Percentiles rank a stretch among this genome's conserved stretches.
Conservation (phyloP, 768 basidiomycete species). For the Pleurotus tuber-regium region DNA sequence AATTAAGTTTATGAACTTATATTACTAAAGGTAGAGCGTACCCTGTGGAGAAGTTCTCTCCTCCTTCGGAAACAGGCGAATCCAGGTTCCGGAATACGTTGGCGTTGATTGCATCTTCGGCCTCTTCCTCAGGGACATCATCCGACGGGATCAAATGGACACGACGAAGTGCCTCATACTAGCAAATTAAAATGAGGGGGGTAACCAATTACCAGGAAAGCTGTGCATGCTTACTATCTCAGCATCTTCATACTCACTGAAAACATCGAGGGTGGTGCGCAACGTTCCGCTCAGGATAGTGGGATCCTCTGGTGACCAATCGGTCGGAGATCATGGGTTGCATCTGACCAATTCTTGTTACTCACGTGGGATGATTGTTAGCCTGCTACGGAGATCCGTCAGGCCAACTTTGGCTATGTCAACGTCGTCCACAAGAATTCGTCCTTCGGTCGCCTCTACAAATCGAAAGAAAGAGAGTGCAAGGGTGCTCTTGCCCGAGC, state of each 20-base stretch:
- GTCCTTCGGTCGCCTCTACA: slow-evolving; percentile 80
- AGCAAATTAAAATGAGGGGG: no score
- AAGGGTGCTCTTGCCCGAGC: slow-evolving; percentile 78
- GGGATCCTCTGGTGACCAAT: slow-evolving; percentile 67
- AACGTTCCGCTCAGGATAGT: slow-evolving; percentile 83
- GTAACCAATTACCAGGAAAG: no score
- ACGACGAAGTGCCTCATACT: slow-evolving; percentile 83
- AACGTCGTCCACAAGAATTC: slow-evolving; percentile 72
- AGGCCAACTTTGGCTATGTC: slow-evolving; percentile 80
- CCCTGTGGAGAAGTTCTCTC: slow-evolving; percentile 90
- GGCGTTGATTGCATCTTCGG: slow-evolving; percentile 50
- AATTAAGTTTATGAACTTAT: not conserved
- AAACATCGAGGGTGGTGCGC: slow-evolving; percentile 80
- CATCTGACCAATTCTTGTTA: no score
- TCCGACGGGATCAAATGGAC: slow-evolving; percentile 74
- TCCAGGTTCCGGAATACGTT: slow-evolving; percentile 81
- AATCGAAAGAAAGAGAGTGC: slow-evolving; percentile 85
- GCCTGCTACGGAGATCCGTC: slow-evolving; percentile 72
- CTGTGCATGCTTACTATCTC: slow-evolving; percentile 58
- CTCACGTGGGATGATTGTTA: slow-evolving; percentile 77
- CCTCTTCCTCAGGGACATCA: slow-evolving; percentile 45
- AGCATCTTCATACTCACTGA: slow-evolving; percentile 79
- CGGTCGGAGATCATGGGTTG: slow-evolving; percentile 2
- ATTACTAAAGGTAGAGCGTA: slow-evolving; percentile 25
- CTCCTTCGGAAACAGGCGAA: slow-evolving; percentile 74